Evolutionary conservation across 2,329 filamentous ascomycete species (phyloP), one percentile per base, ranked within the genome.

Genomic region (Diaporthe amygdali): DNA sequence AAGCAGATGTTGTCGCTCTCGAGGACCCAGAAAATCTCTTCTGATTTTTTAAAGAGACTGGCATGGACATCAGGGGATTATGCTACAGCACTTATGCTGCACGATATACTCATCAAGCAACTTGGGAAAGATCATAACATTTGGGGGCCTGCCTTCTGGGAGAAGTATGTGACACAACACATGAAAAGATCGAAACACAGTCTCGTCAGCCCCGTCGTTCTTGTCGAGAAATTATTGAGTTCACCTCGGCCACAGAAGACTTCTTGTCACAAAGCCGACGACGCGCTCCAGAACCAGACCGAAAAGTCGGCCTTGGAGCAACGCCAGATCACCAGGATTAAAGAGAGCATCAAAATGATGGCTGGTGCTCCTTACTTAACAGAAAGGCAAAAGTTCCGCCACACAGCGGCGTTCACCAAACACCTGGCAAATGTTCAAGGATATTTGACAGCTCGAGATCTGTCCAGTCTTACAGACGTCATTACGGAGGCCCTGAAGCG

Each of bases 401-500:
- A 81, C 27, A 77, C 83, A 12, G 76, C 78, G 54, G 74, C 73
- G 10, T 83, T 79, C 72, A 76, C 80, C 27, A 54, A 69, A 2
- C 77, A 81, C 66, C 74, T 84, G 49, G 51, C 46, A 25, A 69
- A 66, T 20, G 70, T 66, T 82, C 55, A 76, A 75, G 56, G 78
- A 77, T 46, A 74, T 83, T 6, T 79, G 80, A 69, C 76, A 77
- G 54, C 71, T 69, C 44, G 22, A 54, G 71, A 73, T 64, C 34
- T 73, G 37, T 51, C 71, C 46, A 69, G 49, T 27, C 41, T 73
- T 34, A 73, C 71, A 22, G 39, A 54, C 9, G 75, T 80, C 25
- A 74, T 82, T 22, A 82, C 82, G 8, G 79, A 77, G 70, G 80
- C 82, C 66, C 74, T 85, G 59, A 76, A 71, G 27, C 71, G 76